Percentiles rank a stretch among this genome's conserved stretches.
Conservation (phyloP, 1,284 basidiomycete genomes). For the Tremellales sp. region DNA sequence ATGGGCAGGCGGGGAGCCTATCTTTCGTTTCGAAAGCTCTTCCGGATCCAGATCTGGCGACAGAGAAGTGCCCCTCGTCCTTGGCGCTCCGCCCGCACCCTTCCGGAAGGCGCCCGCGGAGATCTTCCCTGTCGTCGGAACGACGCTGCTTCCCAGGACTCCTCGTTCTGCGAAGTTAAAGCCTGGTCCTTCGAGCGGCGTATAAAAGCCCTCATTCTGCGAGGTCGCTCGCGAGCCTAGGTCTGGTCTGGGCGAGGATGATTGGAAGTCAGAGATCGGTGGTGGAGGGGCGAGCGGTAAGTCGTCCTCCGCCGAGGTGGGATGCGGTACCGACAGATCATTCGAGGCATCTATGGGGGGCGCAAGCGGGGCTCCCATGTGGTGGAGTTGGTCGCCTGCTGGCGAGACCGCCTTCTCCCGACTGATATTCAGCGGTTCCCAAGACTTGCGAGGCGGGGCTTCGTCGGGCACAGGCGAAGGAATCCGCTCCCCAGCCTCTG, state of each 20-base stretch:
- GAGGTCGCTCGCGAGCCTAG: too few relatives aligned
- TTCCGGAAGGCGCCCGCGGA: constrained; percentile 34
- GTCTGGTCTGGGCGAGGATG: too few relatives aligned
- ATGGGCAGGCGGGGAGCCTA: too few relatives aligned
- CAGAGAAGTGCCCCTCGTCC: too few relatives aligned
- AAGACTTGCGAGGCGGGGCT: neutral
- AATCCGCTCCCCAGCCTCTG: neutral
- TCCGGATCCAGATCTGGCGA: too few relatives aligned
- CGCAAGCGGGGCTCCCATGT: neutral
- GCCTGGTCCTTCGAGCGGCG: constrained; percentile 11
- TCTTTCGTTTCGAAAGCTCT: too few relatives aligned
- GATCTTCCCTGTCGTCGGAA: constrained; percentile 28
- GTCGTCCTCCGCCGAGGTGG: too few relatives aligned
- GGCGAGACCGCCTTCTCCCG: constrained; percentile 5
- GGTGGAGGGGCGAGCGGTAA: too few relatives aligned
- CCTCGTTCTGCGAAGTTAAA: constrained; percentile 1
- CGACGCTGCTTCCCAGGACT: constrained; percentile 10
- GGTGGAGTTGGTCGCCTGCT: constrained; percentile 15
- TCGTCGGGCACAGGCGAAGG: neutral
- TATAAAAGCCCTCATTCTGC: constrained; percentile 13
- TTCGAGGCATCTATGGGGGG: neutral
- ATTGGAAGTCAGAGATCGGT: too few relatives aligned
- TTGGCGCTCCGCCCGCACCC: too few relatives aligned
- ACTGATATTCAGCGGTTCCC: constrained; percentile 4
- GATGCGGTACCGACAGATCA: too few relatives aligned